A percentile compares a stretch with the other conserved stretches of the same genome.
phyloP scores from a whole-genome alignment of 2,329 filamentous ascomycete genomes.

The Neurospora sp. region DNA sequence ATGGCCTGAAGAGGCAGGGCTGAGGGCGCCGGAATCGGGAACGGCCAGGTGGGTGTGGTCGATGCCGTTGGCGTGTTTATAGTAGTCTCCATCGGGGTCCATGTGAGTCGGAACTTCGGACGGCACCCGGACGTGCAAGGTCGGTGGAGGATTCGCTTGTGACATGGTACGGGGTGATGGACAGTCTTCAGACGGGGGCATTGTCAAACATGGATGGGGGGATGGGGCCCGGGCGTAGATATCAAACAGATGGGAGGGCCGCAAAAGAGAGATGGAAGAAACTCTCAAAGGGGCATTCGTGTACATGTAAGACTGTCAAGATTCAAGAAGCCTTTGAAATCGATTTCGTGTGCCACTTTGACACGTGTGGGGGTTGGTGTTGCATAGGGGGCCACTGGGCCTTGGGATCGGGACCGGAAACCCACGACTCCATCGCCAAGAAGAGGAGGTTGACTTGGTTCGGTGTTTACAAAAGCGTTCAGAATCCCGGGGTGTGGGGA shows the following conservation, averaged over 20 bases:
- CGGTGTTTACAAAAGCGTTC: neutral
- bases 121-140: conserved; percentile 14
- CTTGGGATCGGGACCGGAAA: neutral
- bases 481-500: neutral
- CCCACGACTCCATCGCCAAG: neutral
- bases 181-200: neutral
- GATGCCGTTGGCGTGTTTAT: conserved; percentile 5
- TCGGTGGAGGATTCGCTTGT: conserved; percentile 2
- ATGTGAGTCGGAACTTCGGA: conserved; percentile 10
- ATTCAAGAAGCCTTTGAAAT: neutral
- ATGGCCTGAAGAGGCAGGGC: conserved; percentile 15
- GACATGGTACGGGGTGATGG: neutral
- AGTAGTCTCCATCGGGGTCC: conserved; percentile 1
- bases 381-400: neutral
- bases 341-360: neutral
- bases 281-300: neutral
- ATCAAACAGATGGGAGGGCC: neutral
- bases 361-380: neutral
- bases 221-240: neutral
- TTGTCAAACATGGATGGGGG: neutral
- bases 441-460: neutral
- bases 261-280: neutral
- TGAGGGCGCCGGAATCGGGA: conserved; percentile 6
- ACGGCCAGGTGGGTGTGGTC: conserved; percentile 10
- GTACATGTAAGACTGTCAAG: neutral